These are phyloP conservation scores for Cucumis melo DNA, from an alignment of 306 rosid species.

Conservation along the genomic window DNA sequence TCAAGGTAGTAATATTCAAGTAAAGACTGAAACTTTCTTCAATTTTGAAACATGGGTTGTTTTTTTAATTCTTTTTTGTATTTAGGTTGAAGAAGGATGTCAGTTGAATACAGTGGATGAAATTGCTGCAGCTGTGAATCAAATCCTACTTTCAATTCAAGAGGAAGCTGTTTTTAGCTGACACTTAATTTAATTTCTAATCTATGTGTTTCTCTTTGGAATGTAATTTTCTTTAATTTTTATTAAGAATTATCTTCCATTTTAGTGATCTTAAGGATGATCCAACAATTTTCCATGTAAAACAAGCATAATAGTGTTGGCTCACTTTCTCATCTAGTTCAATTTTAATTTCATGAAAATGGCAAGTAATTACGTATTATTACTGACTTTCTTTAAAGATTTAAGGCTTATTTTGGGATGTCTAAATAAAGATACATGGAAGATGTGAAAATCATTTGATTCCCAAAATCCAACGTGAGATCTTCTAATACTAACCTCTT, in stretches of 20 bases:
- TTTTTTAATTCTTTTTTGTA: neutral
- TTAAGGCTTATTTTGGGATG: neutral
- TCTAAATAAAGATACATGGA: neutral
- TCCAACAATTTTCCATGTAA: conserved; percentile 1
- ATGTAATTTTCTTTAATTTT: neutral
- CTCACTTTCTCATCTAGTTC: neutral
- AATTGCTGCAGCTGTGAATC: conserved; percentile 75
- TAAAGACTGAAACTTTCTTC: neutral
- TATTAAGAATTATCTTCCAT: neutral
- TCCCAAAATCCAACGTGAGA: neutral
- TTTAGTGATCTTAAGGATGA: neutral
- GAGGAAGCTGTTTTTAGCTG: conserved; percentile 35
- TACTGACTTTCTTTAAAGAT: neutral
- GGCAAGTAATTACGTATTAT: neutral
- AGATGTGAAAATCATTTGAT: neutral
- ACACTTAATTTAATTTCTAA: neutral
- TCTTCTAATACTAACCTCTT: neutral
- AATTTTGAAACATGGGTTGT: neutral
- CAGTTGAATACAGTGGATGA: conserved; percentile 70
- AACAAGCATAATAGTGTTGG: neutral
- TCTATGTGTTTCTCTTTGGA: neutral
- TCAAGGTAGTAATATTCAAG: conserved; percentile 50
- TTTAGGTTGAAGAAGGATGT: conserved; percentile 75
- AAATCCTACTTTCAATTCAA: conserved; percentile 41
- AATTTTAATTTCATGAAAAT: neutral